A percentile compares a stretch with the other conserved stretches of the same genome.
phyloP scores from a whole-genome alignment of 495 filamentous ascomycete species.

The Penicillium macrosclerotiorum region DNA sequence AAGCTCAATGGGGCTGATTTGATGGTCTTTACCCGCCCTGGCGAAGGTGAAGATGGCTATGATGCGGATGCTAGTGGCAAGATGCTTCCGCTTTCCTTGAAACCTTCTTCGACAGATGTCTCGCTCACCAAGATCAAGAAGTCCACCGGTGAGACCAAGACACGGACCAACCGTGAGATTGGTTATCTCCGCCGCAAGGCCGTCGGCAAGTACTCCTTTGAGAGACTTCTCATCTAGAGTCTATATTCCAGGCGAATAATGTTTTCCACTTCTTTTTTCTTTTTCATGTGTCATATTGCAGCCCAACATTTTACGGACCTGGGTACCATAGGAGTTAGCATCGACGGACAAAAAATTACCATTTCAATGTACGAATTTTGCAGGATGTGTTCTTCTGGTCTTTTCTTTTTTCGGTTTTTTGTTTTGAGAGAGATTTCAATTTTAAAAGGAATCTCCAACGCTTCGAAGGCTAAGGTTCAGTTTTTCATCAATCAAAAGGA shows the following conservation, averaged over 20 bases:
- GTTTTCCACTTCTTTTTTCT: conserved; percentile 4
- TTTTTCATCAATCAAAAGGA: too few relatives aligned
- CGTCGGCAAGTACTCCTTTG: conserved; percentile 73
- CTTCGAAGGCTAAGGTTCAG: too few relatives aligned
- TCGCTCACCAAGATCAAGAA: conserved; percentile 45
- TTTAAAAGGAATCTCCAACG: too few relatives aligned
- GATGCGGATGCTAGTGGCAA: conserved; percentile 38
- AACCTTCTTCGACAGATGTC: conserved; percentile 60
- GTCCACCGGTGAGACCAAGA: conserved; percentile 55
- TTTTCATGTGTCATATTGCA: conserved; percentile 26
- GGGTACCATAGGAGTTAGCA: conserved; percentile 26
- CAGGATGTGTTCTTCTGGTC: too few relatives aligned
- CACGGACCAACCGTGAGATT: conserved; percentile 64
- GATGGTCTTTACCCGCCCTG: conserved; percentile 33
- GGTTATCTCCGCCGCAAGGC: conserved; percentile 70
- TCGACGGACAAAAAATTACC: conserved; percentile 6
- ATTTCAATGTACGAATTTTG: too few relatives aligned
- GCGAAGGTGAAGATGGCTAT: conserved; percentile 33
- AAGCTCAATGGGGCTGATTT: conserved; percentile 46
- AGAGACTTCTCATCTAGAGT: conserved; percentile 63
- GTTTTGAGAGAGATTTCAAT: too few relatives aligned
- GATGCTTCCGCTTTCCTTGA: conserved; percentile 67
- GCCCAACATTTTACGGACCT: conserved; percentile 17
- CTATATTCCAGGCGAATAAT: not conserved
- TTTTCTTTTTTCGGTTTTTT: too few relatives aligned